Base-by-base conservation (phyloP, 2,329 filamentous ascomycete genomes). In the Triangularia verruculosa region DNA sequence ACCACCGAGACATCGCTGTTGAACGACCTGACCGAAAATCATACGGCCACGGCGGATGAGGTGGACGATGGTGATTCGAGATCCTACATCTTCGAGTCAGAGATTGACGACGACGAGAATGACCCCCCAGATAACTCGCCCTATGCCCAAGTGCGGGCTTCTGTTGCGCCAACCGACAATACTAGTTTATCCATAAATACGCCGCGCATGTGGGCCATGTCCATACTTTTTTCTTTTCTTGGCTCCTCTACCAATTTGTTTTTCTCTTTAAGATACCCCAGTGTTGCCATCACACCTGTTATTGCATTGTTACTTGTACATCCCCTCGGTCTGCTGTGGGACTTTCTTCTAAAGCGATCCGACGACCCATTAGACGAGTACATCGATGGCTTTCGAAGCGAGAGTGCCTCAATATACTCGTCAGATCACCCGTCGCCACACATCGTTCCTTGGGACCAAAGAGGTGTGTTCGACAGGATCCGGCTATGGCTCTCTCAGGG, bases 191-290 rank as follows among this genome's bases (percentile, higher is more conserved):
- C 91, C 8, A 93, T 95, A 73, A 92, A 91, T 75, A 94, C 91
- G 4, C 91, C 91, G 39, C 90, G 92, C 61, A 95, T 95, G 91
- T 95, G 91, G 92, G 82, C 82, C 30, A 76, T 95, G 17, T 92
- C 91, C n/a, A 82, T 91, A 34, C 73, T 95, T 9, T 95, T 95
- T 75, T 89, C 91, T 8, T 82, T 95, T 39, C 83, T 93, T 43
- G 92, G 92, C 66, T 94, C 91, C 55, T 90, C 90, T 1, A 92
- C 90, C 34, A 95, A 95, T 75, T 79, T 96, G 47, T 95, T 96
- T 79, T 96, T 96, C 80, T 93, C 91, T 34, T 80, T 96, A 74
- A 85, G 92, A 84, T 96, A 95, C 81, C 92, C 92, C 27, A 95
- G 92, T 75, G 91, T 96, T 74, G 90, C 90, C 65, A 94, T 96